Base-by-base conservation (phyloP, 148 eudicot genomes). In the Chenopodium suecicum region DNA sequence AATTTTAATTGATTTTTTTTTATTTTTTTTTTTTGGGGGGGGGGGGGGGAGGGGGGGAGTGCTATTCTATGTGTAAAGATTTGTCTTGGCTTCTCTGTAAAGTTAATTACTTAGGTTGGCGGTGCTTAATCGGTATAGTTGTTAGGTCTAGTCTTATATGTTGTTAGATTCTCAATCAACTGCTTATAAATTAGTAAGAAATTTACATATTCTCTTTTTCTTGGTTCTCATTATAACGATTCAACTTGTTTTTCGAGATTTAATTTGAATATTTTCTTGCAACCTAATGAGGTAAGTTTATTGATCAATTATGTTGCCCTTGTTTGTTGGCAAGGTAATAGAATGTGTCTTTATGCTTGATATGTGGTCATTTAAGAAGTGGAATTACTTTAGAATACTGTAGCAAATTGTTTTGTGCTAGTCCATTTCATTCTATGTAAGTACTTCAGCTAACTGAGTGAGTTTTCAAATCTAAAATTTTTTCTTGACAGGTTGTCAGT, bases 401-500 rank as follows among this genome's bases (percentile, higher is more conserved):
- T 48, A 73, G 32, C 34, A 9, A 25, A 8, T n/a, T 48, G 76
- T 73, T 73, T 25, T 46, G 76, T 17, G 47, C 46, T 25, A 3
- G 25, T 62, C 74, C 46, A 48, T 64, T 52, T 60, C 29, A n/a
- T 19, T 37, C 44, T 41, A 41, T 41, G 44, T 6, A 41, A 5
- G 44, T 41, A 41, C 44, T 66, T 68, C 27, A 31, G 78, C 48
- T 29, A 14, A 25, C 62, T 58, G 27, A 56, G 58, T 68, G 23
- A 31, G 74, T 82, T 66, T 9, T 22, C 62, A 56, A 78, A 64
- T 12, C 29, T 81, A 19, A 64, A 69, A 67, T 3, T 23, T 19
- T 56, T 68, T 9, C 14, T 47, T 75, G 81, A 34, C 87, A 97
- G 99, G 93, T 94, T 62, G 89, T 87, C 78, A 84, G 88, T 64